These are phyloP conservation scores for Lodderomyces metapsilosis DNA, from an alignment of 1,139 yeast species.

Conservation along the genomic window DNA sequence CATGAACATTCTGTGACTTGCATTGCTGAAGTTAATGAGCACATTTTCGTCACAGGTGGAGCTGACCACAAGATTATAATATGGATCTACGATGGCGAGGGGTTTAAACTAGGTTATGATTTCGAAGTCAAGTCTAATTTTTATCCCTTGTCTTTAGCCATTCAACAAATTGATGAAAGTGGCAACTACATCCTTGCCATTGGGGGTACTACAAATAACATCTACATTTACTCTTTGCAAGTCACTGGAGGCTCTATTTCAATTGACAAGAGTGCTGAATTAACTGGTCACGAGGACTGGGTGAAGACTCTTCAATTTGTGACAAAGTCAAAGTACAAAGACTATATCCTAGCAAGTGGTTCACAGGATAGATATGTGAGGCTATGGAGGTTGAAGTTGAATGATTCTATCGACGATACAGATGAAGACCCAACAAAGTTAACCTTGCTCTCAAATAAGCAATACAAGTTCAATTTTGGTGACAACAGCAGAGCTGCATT, in stretches of 20 bases:
- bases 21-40: constrained; percentile 33
- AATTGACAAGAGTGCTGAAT: constrained; percentile 44
- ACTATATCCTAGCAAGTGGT: constrained; percentile 73
- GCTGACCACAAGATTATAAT: constrained; percentile 60
- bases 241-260: constrained; percentile 14
- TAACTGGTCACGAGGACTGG: constrained; percentile 96
- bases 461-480: constrained; percentile 50
- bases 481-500: constrained; percentile 46
- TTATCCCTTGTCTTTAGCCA: constrained; percentile 63
- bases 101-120: constrained; percentile 27
- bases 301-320: constrained; percentile 69
- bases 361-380: constrained; percentile 89
- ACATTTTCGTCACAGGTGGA: constrained; percentile 57
- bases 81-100: constrained; percentile 36
- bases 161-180: constrained; percentile 39
- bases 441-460: constrained; percentile 60
- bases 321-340: constrained; percentile 44
- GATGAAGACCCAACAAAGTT: constrained; percentile 58
- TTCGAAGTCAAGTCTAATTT: constrained; percentile 50
- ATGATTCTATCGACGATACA: constrained; percentile 55
- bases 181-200: constrained; percentile 59
- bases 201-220: constrained; percentile 71
- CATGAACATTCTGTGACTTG: constrained; percentile 53
- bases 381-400: constrained; percentile 70
- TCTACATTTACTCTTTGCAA: constrained; percentile 56